These are phyloP conservation scores for Euphorbia corollata DNA, from an alignment of 441 rosid species.

Conservation along the genomic window DNA sequence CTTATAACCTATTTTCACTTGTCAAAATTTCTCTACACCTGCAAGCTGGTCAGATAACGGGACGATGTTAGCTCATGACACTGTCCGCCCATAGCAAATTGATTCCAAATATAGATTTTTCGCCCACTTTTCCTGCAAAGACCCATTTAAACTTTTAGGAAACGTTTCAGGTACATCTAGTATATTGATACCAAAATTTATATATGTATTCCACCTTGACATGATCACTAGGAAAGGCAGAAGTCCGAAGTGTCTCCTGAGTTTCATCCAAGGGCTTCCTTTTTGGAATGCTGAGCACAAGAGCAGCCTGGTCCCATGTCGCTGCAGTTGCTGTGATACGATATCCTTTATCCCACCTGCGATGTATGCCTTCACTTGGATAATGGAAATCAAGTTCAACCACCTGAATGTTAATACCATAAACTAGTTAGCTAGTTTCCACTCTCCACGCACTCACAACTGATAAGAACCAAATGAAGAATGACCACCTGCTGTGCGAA, in stretches of 20 bases:
- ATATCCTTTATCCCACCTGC: conserved; percentile 66
- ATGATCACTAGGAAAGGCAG: conserved; percentile 58
- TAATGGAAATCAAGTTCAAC: conserved; percentile 79
- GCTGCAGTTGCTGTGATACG: conserved; percentile 82
- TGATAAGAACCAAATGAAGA: conserved; percentile 46
- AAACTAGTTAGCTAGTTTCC: background rate
- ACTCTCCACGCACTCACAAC: background rate
- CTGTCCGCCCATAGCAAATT: conserved; percentile 54
- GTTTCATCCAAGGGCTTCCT: conserved; percentile 57
- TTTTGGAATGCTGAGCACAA: conserved; percentile 60
- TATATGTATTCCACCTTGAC: conserved; percentile 42
- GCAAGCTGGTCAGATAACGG: background rate
- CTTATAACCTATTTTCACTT: conserved; percentile 24
- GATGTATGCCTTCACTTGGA: conserved; percentile 82
- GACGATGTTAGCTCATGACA: conserved; percentile 30
- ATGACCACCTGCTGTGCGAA: conserved; percentile 75
- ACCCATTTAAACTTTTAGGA: conserved; percentile 8
- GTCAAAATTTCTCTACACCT: conserved; percentile 31
- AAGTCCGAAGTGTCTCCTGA: conserved; percentile 76
- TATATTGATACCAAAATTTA: background rate
- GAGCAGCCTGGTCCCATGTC: conserved; percentile 71
- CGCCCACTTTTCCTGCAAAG: conserved; percentile 62
- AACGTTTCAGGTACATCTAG: background rate
- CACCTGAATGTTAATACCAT: conserved; percentile 32
- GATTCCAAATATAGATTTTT: conserved; percentile 63